phyloP scores from a whole-genome alignment of 257 asterid species.

The Solanum medicagineum region DNA sequence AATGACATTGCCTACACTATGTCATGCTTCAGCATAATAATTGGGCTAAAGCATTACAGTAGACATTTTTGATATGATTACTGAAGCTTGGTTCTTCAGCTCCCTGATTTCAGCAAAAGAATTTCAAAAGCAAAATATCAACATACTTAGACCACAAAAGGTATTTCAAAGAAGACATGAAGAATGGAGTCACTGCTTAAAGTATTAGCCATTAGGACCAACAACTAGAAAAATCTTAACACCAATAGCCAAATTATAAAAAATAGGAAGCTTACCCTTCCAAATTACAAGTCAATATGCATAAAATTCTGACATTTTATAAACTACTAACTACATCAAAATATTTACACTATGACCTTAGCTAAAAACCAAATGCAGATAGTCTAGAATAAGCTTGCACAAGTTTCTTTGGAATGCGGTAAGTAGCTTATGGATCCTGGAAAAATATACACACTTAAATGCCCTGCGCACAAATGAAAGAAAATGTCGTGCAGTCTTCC shows the following conservation, averaged over 20 bases:
- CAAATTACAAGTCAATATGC: background rate
- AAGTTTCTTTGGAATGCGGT: background rate
- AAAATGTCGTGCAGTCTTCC: background rate
- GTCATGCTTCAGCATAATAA: background rate
- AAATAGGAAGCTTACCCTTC: background rate
- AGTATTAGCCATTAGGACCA: background rate
- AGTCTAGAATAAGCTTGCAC: background rate
- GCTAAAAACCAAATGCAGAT: background rate
- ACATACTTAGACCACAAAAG: background rate
- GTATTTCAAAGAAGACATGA: background rate
- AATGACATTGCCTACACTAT: conserved; percentile 6
- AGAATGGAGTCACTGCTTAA: background rate
- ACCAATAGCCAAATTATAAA: background rate
- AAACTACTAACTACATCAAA: background rate
- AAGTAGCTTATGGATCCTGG: background rate
- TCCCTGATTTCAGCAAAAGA: background rate
- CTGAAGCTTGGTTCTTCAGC: background rate
- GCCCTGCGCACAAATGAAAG: background rate
- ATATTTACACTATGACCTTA: background rate
- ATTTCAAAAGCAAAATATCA: background rate
- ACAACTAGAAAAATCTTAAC: background rate
- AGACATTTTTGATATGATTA: background rate
- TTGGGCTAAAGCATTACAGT: background rate
- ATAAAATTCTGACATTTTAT: background rate
- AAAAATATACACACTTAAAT: background rate